These are phyloP conservation scores for Myriangium duriaei DNA, from an alignment of 2,329 filamentous ascomycete genomes.

Conservation along the genomic window DNA sequence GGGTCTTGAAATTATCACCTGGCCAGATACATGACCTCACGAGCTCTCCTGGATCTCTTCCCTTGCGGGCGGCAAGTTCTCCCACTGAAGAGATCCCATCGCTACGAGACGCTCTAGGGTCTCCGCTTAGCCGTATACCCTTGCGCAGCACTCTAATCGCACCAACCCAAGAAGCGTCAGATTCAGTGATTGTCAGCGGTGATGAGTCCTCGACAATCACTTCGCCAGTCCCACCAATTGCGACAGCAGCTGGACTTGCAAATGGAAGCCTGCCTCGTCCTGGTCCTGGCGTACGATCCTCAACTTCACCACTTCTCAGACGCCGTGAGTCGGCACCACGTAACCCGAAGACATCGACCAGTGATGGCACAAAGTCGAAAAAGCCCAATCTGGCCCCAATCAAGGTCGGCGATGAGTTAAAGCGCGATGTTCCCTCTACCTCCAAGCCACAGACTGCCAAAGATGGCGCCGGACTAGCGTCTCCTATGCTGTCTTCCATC, in stretches of 20 bases:
- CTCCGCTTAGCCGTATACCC: not conserved
- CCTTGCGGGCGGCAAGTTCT: slow-evolving; percentile 27
- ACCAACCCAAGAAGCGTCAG: not conserved
- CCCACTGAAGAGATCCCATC: slow-evolving; percentile 6
- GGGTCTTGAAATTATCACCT: slow-evolving; percentile 40
- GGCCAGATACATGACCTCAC: slow-evolving; percentile 44
- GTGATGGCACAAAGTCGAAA: slow-evolving; percentile 9
- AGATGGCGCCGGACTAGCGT: slow-evolving; percentile 23
- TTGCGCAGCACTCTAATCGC: slow-evolving; percentile 1
- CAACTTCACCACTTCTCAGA: slow-evolving; percentile 25
- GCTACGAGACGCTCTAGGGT: slow-evolving; percentile 4
- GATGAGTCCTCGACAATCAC: not conserved
- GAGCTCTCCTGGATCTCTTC: slow-evolving; percentile 41
- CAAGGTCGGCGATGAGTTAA: slow-evolving; percentile 21
- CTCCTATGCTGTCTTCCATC: slow-evolving; percentile 39
- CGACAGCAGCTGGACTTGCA: not conserved
- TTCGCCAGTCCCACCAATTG: not conserved
- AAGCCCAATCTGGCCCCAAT: slow-evolving; percentile 21
- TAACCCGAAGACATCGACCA: slow-evolving; percentile 6
- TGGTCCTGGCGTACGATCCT: slow-evolving; percentile 18
- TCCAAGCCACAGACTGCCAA: slow-evolving; percentile 22
- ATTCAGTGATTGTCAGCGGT: slow-evolving; percentile 2
- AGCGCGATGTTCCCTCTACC: slow-evolving; percentile 3
- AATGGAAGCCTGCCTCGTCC: not conserved
- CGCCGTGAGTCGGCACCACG: slow-evolving; percentile 21